Evolutionary conservation across 2,329 filamentous ascomycete genomes (phyloP).

Genomic region (Xylaria sp.): DNA sequence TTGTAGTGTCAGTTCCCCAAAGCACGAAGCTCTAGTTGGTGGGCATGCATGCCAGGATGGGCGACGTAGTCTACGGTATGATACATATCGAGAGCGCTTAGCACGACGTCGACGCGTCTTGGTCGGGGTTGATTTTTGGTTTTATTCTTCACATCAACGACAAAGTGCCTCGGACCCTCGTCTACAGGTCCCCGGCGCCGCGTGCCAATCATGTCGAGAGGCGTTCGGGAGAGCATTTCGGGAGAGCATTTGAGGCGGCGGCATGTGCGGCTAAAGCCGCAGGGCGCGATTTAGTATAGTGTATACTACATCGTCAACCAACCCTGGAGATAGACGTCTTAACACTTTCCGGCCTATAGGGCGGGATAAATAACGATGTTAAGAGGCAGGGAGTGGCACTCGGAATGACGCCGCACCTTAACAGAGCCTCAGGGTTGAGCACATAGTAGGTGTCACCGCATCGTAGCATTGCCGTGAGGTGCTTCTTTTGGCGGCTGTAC

Average conservation of each 20-base stretch:
- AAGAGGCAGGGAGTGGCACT: conserved; percentile 27
- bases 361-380: conserved; percentile 24
- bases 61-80: too few relatives aligned
- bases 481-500: conserved; percentile 9
- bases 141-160: conserved; percentile 10
- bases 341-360: conserved; percentile 27
- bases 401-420: conserved; percentile 33
- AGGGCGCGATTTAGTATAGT: conserved; percentile 7
- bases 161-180: conserved; percentile 2
- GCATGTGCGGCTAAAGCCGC: conserved; percentile 24
- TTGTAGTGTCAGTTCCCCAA: too few relatives aligned
- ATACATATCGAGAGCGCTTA: conserved; percentile 16
- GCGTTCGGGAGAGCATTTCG: neutral
- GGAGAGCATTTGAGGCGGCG: neutral
- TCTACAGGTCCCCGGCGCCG: conserved; percentile 7
- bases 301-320: neutral
- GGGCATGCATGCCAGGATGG: too few relatives aligned
- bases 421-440: conserved; percentile 35
- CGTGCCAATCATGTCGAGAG: neutral
- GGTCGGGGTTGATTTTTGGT: neutral
- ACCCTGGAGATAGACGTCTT: conserved; percentile 13
- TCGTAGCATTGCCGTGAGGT: conserved; percentile 34
- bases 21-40: too few relatives aligned
- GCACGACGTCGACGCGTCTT: conserved; percentile 11
- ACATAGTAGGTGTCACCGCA: conserved; percentile 33